Conservation (phyloP, 495 filamentous ascomycete species). For the Penicillium antarcticum region DNA sequence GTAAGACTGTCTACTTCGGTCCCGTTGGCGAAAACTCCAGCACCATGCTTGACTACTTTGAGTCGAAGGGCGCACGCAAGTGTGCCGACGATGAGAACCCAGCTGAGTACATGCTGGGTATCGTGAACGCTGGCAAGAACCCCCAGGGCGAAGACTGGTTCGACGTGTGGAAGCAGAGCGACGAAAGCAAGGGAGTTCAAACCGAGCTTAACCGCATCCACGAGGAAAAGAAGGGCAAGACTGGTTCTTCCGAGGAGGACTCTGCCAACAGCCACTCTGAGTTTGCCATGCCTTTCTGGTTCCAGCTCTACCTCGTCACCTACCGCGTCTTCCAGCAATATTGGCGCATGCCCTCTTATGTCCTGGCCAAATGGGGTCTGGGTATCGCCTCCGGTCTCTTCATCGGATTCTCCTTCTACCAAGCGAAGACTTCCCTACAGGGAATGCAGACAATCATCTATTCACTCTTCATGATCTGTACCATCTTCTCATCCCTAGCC, state of each 20-base stretch:
- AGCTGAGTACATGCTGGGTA: conserved; percentile 89
- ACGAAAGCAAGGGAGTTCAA: conserved; percentile 62
- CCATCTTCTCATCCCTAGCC: conserved; percentile 48
- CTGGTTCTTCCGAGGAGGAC: conserved; percentile 25
- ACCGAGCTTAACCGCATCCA: conserved; percentile 64
- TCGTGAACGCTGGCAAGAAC: conserved; percentile 46
- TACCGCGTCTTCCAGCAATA: conserved; percentile 46
- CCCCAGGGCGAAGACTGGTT: conserved; percentile 63
- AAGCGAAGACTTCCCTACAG: conserved; percentile 39
- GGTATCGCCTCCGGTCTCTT: conserved; percentile 53
- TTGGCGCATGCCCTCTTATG: conserved; percentile 53
- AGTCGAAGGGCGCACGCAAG: conserved; percentile 61
- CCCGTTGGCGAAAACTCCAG: conserved; percentile 73
- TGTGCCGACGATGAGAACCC: conserved; percentile 71
- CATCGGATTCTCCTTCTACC: conserved; percentile 57
- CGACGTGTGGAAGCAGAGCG: conserved; percentile 66
- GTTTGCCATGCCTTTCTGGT: conserved; percentile 48
- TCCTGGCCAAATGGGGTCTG: conserved; percentile 29
- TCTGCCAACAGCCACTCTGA: conserved; percentile 20
- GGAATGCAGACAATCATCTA: conserved; percentile 55
- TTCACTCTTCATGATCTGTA: conserved; percentile 59
- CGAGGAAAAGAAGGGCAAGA: conserved; percentile 44
- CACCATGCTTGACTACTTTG: conserved; percentile 71
- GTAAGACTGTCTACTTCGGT: conserved; percentile 83
- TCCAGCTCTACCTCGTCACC: conserved; percentile 46